Evolutionary conservation across 768 basidiomycete species (phyloP).

Genomic region (Kwoniella sp.): DNA sequence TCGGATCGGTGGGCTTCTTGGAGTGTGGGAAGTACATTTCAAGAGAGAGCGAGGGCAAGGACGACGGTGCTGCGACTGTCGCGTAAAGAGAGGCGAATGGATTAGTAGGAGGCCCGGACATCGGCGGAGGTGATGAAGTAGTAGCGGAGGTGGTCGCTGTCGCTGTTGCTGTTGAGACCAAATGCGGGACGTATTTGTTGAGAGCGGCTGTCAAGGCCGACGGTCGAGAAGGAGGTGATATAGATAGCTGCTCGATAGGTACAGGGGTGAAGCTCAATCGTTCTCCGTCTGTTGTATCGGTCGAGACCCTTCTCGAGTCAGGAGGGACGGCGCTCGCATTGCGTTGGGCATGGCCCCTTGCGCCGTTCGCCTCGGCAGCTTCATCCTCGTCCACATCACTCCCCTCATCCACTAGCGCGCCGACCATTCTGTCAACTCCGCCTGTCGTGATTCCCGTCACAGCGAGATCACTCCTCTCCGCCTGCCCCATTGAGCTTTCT

Average conservation of each 20-base stretch:
- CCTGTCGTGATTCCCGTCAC: constrained; percentile 16
- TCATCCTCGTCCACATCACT: constrained; percentile 51
- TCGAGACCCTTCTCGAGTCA: constrained; percentile 17
- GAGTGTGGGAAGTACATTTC: constrained; percentile 86
- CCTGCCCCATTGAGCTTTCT: constrained; percentile 24
- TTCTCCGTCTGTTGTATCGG: constrained; percentile 10
- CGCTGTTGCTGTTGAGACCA: constrained; percentile 29
- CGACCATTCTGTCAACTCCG: constrained; percentile 25
- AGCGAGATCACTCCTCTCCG: constrained; percentile 31
- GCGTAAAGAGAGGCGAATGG: constrained; percentile 88
- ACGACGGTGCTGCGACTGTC: constrained; percentile 75
- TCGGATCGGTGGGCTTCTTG: constrained; percentile 61
- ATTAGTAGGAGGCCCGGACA: constrained; percentile 60
- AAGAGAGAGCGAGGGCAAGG: constrained; percentile 67
- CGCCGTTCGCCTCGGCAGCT: constrained; percentile 25
- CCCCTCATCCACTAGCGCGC: constrained; percentile 44
- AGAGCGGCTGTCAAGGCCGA: constrained; percentile 77
- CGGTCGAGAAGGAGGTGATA: constrained; percentile 13
- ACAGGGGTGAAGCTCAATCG: constrained; percentile 33
- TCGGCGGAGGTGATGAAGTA: constrained; percentile 55
- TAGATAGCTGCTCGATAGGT: constrained; percentile 4
- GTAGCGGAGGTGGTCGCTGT: no score
- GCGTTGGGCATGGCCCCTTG: constrained; percentile 5
- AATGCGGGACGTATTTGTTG: constrained; percentile 61
- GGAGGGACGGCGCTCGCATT: neutral